phyloP scores from a whole-genome alignment of 2,329 filamentous ascomycete genomes.

The Hypocrella siamensis region DNA sequence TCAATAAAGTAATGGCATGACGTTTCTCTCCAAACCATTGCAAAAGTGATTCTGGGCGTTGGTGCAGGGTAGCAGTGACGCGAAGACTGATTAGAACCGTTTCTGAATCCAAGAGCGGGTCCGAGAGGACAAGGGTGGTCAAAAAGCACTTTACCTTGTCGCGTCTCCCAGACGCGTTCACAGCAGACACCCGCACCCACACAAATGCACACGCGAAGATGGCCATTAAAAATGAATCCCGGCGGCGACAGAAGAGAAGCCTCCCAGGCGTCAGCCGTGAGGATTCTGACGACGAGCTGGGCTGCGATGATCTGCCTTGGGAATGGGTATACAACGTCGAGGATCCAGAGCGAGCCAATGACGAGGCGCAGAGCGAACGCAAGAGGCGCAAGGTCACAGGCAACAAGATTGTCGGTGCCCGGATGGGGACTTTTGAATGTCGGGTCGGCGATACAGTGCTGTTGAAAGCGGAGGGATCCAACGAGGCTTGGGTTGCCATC shows the following conservation, averaged over 20 bases:
- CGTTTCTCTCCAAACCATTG: too few relatives aligned
- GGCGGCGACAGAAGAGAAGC: conserved; percentile 7
- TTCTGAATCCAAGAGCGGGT: too few relatives aligned
- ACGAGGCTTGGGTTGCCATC: conserved; percentile 85
- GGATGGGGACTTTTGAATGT: conserved; percentile 69
- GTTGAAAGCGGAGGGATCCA: conserved; percentile 72
- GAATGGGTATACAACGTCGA: conserved; percentile 55
- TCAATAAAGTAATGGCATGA: too few relatives aligned
- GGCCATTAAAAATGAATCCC: too few relatives aligned
- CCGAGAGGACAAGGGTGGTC: too few relatives aligned
- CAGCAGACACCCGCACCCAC: too few relatives aligned
- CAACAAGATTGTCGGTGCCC: conserved; percentile 58
- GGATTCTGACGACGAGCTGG: conserved; percentile 80
- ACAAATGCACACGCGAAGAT: too few relatives aligned
- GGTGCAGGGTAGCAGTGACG: too few relatives aligned
- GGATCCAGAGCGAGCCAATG: conserved; percentile 8
- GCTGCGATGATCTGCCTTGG: conserved; percentile 57
- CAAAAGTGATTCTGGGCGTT: too few relatives aligned
- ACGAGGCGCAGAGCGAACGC: conserved; percentile 14
- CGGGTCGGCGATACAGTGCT: conserved; percentile 69
- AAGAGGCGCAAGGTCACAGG: conserved; percentile 19
- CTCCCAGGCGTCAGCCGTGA: conserved; percentile 48
- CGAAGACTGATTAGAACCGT: too few relatives aligned
- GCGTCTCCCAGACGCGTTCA: too few relatives aligned
- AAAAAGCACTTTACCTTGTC: too few relatives aligned